Base-by-base conservation (phyloP, 169 alveolate genomes). In the Eimeria maxima region DNA sequence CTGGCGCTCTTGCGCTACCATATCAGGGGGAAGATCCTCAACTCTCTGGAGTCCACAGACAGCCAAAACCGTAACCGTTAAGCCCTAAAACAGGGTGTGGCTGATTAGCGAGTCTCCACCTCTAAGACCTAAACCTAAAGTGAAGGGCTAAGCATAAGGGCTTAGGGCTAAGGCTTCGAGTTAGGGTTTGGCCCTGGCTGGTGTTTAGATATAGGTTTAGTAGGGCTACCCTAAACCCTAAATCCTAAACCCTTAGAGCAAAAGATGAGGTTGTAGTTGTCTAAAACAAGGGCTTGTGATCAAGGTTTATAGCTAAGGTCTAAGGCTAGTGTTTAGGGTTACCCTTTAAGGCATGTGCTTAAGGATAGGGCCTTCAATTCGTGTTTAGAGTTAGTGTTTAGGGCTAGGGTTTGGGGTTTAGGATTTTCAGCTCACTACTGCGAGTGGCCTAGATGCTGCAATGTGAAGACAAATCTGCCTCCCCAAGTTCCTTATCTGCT, bases 381-480 rank as follows among this genome's bases (percentile, higher is more conserved):
- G 1, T 14, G 60, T 14, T 53, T 53, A 53, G 60, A 14, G 13
- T 47, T 8, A 44, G 88, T 60, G 60, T 33, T 78, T 33, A 38
- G 88, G 65, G 88, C 47, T 80, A 80, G 57, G 65, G 84, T 16
- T 74, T 42, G 22, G 90, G 42, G 90, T 80, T 78, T 42, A 45
- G 88, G 67, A 67, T 78, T 78, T 78, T 4, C 88, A 16, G 50
- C 88, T 22, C 27, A 76, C 88, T 16, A 76, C 27, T 0, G 88
- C 88, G 60, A 76, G 13, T 27, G 88, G 88, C 27, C 27, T 33
- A 0, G 88, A 2, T 76, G 88, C 88, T 42, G 88, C 88, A 22
- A 76, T 76, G 1, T 76, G 88, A 22, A 76, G 42, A 63, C 88
- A 76, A 57, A 76, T 57, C 50, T 76, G 88, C 88, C 20, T 76